phyloP scores from a whole-genome alignment of 352 stramenopile species.

The Phytophthora quininea region DNA sequence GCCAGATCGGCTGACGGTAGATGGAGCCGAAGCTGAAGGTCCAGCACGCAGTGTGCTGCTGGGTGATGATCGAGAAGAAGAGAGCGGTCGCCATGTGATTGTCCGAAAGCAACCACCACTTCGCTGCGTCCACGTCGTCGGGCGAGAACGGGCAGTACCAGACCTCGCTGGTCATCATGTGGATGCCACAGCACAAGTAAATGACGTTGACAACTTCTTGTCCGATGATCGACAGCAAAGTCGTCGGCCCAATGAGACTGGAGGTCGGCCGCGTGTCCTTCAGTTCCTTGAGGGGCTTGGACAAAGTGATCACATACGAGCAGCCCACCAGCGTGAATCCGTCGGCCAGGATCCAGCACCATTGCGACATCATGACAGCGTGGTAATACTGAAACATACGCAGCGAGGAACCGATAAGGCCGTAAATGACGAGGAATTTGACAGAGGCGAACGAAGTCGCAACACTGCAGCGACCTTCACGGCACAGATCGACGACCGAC shows the following conservation, averaged over 20 bases:
- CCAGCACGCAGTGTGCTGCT: conserved; percentile 37
- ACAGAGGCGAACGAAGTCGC: conserved; percentile 84
- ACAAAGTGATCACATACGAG: conserved; percentile 76
- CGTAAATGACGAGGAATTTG: conserved; percentile 92
- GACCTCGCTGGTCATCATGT: conserved; percentile 34
- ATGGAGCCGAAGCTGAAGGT: conserved; percentile 49
- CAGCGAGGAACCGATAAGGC: conserved; percentile 69
- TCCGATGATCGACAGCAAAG: conserved; percentile 47
- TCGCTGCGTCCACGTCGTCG: conserved; percentile 43
- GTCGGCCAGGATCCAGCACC: conserved; percentile 74
- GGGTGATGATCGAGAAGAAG: conserved; percentile 40
- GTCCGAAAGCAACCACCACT: conserved; percentile 60
- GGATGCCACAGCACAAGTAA: conserved; percentile 40
- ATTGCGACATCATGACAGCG: conserved; percentile 73
- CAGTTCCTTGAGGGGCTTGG: conserved; percentile 48
- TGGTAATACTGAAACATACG: conserved; percentile 79
- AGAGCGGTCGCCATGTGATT: conserved; percentile 43
- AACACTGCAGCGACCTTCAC: conserved; percentile 87
- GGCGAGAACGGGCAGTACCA: conserved; percentile 56
- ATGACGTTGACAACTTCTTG: conserved; percentile 61
- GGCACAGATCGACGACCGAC: conserved; percentile 83
- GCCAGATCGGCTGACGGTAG: conserved; percentile 52
- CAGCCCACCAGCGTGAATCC: conserved; percentile 67
- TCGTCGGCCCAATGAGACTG: conserved; percentile 65
- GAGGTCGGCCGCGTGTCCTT: conserved; percentile 40